A percentile compares a stretch with the other conserved stretches of the same genome.
Evolutionary conservation across 257 asterid species (phyloP).

Genomic region (Penstemon davidsonii): DNA sequence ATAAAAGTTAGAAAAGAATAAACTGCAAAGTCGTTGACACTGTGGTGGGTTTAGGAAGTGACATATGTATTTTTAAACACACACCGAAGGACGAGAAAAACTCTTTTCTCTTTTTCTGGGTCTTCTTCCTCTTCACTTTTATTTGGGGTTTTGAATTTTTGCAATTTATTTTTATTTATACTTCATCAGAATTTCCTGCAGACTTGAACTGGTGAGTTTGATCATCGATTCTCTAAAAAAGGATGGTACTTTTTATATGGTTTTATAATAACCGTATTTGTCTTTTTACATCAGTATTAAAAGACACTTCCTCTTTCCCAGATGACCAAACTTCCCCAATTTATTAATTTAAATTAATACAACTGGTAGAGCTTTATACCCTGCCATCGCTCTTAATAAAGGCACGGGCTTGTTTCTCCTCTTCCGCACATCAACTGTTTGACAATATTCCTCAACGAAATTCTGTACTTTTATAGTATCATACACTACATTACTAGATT

Average conservation of each 20-base stretch:
- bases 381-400: too few relatives aligned
- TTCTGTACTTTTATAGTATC: background rate
- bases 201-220: conserved; percentile 25
- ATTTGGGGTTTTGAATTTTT: conserved; percentile 27
- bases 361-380: too few relatives aligned
- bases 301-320: too few relatives aligned
- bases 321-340: too few relatives aligned
- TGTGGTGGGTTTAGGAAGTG: conserved; percentile 55
- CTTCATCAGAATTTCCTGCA: conserved; percentile 30
- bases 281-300: background rate
- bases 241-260: background rate
- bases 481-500: too few relatives aligned
- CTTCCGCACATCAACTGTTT: conserved; percentile 21
- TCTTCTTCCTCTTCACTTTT: conserved; percentile 19
- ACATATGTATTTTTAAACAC: conserved; percentile 52
- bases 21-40: conserved; percentile 31
- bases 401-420: too few relatives aligned
- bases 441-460: conserved; percentile 26
- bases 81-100: background rate
- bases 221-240: conserved; percentile 1
- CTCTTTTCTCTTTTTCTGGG: conserved; percentile 29
- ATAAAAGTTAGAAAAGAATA: conserved; percentile 1
- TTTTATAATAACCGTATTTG: conserved; percentile 18
- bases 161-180: background rate
- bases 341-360: too few relatives aligned